A percentile compares a stretch with the other conserved stretches of the same genome.
Conservation (phyloP, 1,284 basidiomycete species). For the Omphalotus olearius region DNA sequence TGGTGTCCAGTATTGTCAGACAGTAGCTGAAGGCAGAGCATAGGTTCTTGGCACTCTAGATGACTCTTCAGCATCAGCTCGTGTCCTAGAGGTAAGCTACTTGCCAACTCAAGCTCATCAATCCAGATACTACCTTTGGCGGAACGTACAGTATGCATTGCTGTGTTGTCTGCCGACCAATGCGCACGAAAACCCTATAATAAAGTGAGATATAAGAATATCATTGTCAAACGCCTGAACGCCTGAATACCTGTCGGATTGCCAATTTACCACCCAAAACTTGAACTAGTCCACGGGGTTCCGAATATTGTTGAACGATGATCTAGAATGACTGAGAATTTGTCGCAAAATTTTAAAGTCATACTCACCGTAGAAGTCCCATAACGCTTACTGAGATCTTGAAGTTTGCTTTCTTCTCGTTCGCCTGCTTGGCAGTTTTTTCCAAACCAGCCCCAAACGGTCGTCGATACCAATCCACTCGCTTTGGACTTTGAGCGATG, state of each 20-base stretch:
- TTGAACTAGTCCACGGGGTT: slow-evolving; percentile 57
- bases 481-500: slow-evolving; percentile 61
- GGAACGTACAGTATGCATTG: slow-evolving; percentile 69
- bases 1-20: slow-evolving; percentile 58
- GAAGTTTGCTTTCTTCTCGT: slow-evolving; percentile 58
- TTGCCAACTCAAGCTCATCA: slow-evolving; percentile 71
- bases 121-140: slow-evolving; percentile 49
- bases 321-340: slow-evolving; percentile 30
- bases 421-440: slow-evolving; percentile 46
- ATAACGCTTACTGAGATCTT: slow-evolving; percentile 68
- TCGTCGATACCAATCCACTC: slow-evolving; percentile 61
- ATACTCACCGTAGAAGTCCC: slow-evolving; percentile 52
- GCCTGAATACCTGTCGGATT: slow-evolving; percentile 53
- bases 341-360: not conserved
- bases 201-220: slow-evolving; percentile 4
- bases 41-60: slow-evolving; percentile 58
- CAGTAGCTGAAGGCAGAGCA: slow-evolving; percentile 81
- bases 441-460: slow-evolving; percentile 73
- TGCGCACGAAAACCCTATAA: slow-evolving; percentile 61
- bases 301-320: slow-evolving; percentile 51
- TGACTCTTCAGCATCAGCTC: slow-evolving; percentile 3
- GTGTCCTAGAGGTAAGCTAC: slow-evolving; percentile 19
- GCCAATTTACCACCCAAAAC: slow-evolving; percentile 63
- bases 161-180: slow-evolving; percentile 75
- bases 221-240: slow-evolving; percentile 1